Evolutionary conservation across 306 rosid genomes (phyloP), one percentile per base, ranked within the genome.

Genomic region (Dryas alaskensis): DNA sequence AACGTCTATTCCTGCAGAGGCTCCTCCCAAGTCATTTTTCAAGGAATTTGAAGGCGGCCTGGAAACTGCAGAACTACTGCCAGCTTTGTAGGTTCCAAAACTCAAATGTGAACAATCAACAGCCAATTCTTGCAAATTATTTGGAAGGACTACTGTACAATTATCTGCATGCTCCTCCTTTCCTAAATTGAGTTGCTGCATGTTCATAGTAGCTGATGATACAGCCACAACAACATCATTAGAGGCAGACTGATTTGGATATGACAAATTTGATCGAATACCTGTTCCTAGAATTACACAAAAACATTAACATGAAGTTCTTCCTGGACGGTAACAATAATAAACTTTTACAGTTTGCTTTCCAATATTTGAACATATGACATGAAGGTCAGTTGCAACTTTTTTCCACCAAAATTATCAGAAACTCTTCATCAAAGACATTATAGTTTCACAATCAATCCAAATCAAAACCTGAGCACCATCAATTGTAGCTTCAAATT

Each of bases 51-150:
- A 76, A 47, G 74, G 53, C 39, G 19, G 54, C 5, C 39, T 75
- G 62, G 87, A 66, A 49, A 85, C 80, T 81, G 87, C 73, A 62
- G 85, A 80, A 74, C 57, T 59, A 57, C 48, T 77, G 63, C 84
- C 78, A 3, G 80, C 60, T 61, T 83, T 88, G 71, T 73, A 88
- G 67, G 86, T 85, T 50, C 96, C 96, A 73, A 90, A 90, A 77
- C 87, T 88, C 90, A 90, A 83, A 83, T 88, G 90, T 7, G 92
- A 85, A 79, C 90, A 88, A 47, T 85, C 81, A 37, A 81, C 93
- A 65, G 76, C 84, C 80, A 84, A 80, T 46, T 77, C 89, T 74
- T 76, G 83, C 79, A 90, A 71, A 80, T 88, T 86, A 77, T 49
- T 67, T 59, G 96, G 93, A 80, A 90, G 84, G 76, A 90, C 84